Evolutionary conservation across 2,329 filamentous ascomycete species (phyloP).

Genomic region (Plectosphaerella cucumerina): DNA sequence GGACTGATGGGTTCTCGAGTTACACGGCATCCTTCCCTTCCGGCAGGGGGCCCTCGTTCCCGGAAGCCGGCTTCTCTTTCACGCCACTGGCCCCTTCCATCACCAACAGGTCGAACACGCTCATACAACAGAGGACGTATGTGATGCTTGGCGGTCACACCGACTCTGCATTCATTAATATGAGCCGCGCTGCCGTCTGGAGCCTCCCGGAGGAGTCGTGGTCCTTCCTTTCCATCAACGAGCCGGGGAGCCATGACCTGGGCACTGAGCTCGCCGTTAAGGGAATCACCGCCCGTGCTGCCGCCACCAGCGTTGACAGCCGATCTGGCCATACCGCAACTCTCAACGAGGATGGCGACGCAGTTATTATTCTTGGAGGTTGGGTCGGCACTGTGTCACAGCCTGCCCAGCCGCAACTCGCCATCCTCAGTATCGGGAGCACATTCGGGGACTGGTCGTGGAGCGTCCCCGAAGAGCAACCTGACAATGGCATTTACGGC

Average conservation of each 20-base stretch:
- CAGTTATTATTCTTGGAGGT: conserved; percentile 78
- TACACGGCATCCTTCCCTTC: conserved; percentile 32
- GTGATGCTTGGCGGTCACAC: conserved; percentile 86
- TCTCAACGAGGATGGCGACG: conserved; percentile 70
- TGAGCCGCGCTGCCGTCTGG: conserved; percentile 86
- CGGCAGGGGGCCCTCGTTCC: conserved; percentile 39
- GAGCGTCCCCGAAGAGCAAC: conserved; percentile 54
- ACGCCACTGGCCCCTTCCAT: conserved; percentile 69
- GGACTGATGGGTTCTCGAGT: conserved; percentile 27
- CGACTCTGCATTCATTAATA: conserved; percentile 80
- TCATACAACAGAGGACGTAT: conserved; percentile 72
- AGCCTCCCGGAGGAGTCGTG: conserved; percentile 82
- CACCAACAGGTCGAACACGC: conserved; percentile 59
- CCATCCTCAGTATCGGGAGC: conserved; percentile 68
- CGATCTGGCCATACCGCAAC: conserved; percentile 87
- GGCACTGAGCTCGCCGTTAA: conserved; percentile 50
- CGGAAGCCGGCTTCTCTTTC: conserved; percentile 83
- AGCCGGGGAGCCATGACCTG: conserved; percentile 22
- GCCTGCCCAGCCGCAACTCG: conserved; percentile 78
- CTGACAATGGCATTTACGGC: conserved; percentile 50
- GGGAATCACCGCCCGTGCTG: conserved; percentile 19
- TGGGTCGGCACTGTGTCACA: conserved; percentile 83
- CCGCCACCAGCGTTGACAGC: conserved; percentile 56
- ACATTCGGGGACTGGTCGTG: conserved; percentile 74
- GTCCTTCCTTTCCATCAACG: conserved; percentile 70